These are phyloP conservation scores for Vigna unguiculata DNA, from an alignment of 306 rosid genomes.

Conservation along the genomic window DNA sequence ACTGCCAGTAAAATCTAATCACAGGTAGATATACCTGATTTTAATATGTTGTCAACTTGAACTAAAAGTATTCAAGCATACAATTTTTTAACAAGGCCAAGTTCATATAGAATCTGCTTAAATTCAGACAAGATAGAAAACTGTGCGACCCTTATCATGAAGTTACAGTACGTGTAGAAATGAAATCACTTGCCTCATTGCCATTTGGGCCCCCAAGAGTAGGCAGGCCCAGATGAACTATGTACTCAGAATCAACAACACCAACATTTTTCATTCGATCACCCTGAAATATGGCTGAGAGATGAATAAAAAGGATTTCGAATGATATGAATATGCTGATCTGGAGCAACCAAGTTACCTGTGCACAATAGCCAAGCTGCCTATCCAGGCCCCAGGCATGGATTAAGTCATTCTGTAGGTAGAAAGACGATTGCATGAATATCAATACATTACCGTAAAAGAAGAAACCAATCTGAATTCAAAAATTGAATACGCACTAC, in stretches of 20 bases:
- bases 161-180: conserved; percentile 1
- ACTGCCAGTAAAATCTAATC: background rate
- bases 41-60: conserved; percentile 22
- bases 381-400: conserved; percentile 97
- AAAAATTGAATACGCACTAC: background rate
- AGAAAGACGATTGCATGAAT: conserved; percentile 37
- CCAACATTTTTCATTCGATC: conserved; percentile 79
- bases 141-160: background rate
- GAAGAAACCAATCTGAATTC: conserved; percentile 18
- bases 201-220: conserved; percentile 79
- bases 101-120: background rate
- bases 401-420: conserved; percentile 88
- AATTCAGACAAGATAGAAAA: conserved; percentile 8
- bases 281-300: conserved; percentile 64
- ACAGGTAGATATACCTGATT: conserved; percentile 14
- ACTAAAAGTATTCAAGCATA: background rate
- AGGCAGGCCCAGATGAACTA: conserved; percentile 87
- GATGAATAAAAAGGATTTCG: conserved; percentile 28
- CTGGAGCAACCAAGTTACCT: conserved; percentile 54
- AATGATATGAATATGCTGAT: conserved; percentile 18
- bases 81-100: background rate
- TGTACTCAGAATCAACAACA: conserved; percentile 82
- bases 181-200: conserved; percentile 59
- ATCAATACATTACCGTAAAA: conserved; percentile 27
- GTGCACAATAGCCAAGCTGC: conserved; percentile 94